Evolutionary conservation across 805 yeast genomes (phyloP).

Genomic region (Candida endomychidarum): DNA sequence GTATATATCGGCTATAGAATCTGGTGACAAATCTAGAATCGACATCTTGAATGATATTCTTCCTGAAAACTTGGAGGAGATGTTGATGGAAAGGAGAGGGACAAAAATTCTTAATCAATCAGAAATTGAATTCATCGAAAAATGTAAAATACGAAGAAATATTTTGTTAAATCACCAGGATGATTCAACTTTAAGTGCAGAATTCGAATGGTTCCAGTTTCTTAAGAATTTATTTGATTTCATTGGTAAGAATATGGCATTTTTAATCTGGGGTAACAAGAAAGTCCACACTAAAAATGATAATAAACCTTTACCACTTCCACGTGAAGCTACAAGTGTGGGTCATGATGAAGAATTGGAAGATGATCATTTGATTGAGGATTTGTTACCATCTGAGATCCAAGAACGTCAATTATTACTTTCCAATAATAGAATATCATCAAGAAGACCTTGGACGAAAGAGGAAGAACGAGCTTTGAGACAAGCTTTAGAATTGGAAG

Average conservation of each 20-base stretch:
- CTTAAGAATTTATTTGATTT: slow-evolving; percentile 77
- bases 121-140: slow-evolving; percentile 73
- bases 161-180: slow-evolving; percentile 49
- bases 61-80: slow-evolving; percentile 60
- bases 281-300: slow-evolving; percentile 16
- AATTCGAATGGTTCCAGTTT: slow-evolving; percentile 85
- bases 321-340: background rate
- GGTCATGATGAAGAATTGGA: background rate
- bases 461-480: slow-evolving; percentile 85
- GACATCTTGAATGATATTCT: slow-evolving; percentile 76
- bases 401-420: slow-evolving; percentile 43
- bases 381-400: slow-evolving; percentile 44
- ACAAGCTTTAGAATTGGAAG: slow-evolving; percentile 76
- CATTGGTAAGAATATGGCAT: slow-evolving; percentile 70
- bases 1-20: slow-evolving; percentile 80
- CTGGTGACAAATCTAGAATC: slow-evolving; percentile 56
- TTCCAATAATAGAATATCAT: slow-evolving; percentile 26
- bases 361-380: slow-evolving; percentile 24
- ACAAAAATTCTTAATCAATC: slow-evolving; percentile 58
- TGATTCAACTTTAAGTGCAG: slow-evolving; percentile 57
- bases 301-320: background rate
- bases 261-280: slow-evolving; percentile 67
- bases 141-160: slow-evolving; percentile 72
- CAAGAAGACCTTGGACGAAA: slow-evolving; percentile 76
- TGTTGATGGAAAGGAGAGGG: slow-evolving; percentile 37